Conservation (phyloP, 1,284 basidiomycete species). For the Schizophyllum commune region DNA sequence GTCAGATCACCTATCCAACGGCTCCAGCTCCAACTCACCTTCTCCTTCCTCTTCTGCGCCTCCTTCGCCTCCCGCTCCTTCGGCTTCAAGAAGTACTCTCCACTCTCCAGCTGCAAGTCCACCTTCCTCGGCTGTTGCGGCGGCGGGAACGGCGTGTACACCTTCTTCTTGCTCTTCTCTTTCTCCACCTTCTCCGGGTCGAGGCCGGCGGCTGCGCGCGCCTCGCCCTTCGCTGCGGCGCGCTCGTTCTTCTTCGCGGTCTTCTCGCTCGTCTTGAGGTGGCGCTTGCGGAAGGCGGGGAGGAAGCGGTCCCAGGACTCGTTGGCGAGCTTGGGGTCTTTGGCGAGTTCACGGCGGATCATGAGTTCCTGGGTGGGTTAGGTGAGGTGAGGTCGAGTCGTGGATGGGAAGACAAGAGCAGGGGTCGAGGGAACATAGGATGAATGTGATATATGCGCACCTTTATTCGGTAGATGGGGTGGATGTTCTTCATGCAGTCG, state of each 20-base stretch:
- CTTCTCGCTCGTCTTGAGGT: conserved; percentile 89
- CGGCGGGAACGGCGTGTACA: conserved; percentile 99
- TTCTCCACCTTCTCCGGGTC: conserved; percentile 29
- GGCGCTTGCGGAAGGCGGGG: conserved; percentile 91
- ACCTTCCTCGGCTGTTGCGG: conserved; percentile 92
- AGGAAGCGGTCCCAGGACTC: conserved; percentile 98
- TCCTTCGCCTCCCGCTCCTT: conserved; percentile 70
- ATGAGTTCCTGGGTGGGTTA: conserved; percentile 74
- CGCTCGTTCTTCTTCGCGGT: conserved; percentile 79
- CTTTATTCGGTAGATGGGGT: conserved; percentile 99
- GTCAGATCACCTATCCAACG: conserved; percentile 11
- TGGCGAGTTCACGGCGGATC: conserved; percentile 96
- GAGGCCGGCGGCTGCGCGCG: conserved; percentile 54
- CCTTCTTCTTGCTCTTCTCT: conserved; percentile 73
- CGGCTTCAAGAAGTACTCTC: conserved; percentile 96
- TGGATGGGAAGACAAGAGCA: too few species aligned
- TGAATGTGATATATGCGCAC: conserved; percentile 31
- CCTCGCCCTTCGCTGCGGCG: conserved; percentile 45
- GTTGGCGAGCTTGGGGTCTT: conserved; percentile 91
- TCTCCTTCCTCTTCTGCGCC: conserved; percentile 57
- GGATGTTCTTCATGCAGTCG: conserved; percentile 99
- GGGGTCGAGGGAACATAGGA: too few species aligned
- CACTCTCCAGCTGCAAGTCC: conserved; percentile 91
- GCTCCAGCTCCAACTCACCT: conserved; percentile 33
- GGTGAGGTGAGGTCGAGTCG: too few species aligned